phyloP scores from a whole-genome alignment of 257 asterid genomes.

The Solanum lycopersicoides region DNA sequence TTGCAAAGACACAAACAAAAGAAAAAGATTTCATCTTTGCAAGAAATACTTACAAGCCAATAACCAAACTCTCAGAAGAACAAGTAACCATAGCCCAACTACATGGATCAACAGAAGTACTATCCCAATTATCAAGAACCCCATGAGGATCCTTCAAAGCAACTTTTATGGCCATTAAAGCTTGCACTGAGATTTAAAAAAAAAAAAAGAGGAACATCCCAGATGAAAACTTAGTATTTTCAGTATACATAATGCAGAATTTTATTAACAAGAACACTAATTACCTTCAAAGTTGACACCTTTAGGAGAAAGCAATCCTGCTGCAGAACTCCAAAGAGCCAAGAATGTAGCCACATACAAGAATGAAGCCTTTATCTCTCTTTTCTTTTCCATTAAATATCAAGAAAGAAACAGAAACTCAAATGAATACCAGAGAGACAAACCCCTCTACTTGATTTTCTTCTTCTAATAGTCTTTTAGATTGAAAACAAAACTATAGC shows the following conservation, averaged over 20 bases:
- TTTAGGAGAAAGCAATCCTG: conserved; percentile 70
- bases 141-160: conserved; percentile 83
- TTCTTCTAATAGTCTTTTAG: background rate
- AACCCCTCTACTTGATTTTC: background rate
- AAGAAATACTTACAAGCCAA: conserved; percentile 73
- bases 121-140: conserved; percentile 97
- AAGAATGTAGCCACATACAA: conserved; percentile 16
- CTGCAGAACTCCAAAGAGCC: conserved; percentile 36
- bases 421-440: background rate
- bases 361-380: conserved; percentile 18
- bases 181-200: conserved; percentile 51
- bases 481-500: conserved; percentile 18
- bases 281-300: conserved; percentile 99
- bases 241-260: background rate
- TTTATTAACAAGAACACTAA: background rate
- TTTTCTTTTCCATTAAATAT: conserved; percentile 20
- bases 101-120: conserved; percentile 95
- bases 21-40: background rate
- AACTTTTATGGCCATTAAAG: conserved; percentile 73
- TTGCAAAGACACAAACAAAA: background rate
- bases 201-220: background rate
- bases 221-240: background rate
- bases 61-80: conserved; percentile 66
- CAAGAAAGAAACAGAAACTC: background rate
- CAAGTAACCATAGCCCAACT: conserved; percentile 99